Percentiles rank a stretch among this genome's conserved stretches.
Conservation (phyloP, 352 stramenopile species). For the Aphanomyces euteiches region DNA sequence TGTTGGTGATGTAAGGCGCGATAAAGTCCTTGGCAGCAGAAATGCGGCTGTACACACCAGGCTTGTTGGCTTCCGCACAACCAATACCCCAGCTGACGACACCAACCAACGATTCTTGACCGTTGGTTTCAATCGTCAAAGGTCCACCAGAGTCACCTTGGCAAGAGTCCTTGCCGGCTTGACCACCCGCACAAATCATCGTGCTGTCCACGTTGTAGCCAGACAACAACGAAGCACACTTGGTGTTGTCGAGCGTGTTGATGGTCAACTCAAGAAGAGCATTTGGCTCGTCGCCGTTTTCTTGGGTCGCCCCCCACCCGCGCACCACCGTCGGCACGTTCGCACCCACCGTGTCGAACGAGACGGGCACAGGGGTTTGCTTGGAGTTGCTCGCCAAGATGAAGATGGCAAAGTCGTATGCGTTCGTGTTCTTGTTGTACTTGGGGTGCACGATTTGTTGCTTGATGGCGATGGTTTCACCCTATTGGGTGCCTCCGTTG, state of each 20-base stretch:
- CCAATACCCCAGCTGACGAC: slow-evolving; percentile 63
- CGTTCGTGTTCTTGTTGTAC: slow-evolving; percentile 37
- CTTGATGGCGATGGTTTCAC: slow-evolving; percentile 39
- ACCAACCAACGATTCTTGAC: slow-evolving; percentile 43
- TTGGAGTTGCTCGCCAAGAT: slow-evolving; percentile 39
- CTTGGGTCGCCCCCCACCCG: slow-evolving; percentile 39
- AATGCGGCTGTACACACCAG: slow-evolving; percentile 44
- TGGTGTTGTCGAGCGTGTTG: slow-evolving; percentile 39
- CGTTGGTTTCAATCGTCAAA: slow-evolving; percentile 32
- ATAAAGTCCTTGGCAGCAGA: slow-evolving; percentile 35
- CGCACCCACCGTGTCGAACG: slow-evolving; percentile 39
- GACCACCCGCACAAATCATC: slow-evolving; percentile 55
- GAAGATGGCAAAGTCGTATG: slow-evolving; percentile 44
- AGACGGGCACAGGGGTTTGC: slow-evolving; percentile 38
- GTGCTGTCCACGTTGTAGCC: slow-evolving; percentile 46
- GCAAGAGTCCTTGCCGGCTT: slow-evolving; percentile 51
- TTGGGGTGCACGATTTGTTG: slow-evolving; percentile 36
- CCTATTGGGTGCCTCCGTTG: slow-evolving; percentile 38
- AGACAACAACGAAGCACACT: slow-evolving; percentile 42
- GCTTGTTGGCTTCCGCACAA: slow-evolving; percentile 47
- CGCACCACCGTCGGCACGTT: slow-evolving; percentile 36
- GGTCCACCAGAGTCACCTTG: slow-evolving; percentile 58
- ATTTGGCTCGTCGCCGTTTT: slow-evolving; percentile 32
- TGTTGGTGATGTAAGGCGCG: slow-evolving; percentile 31
- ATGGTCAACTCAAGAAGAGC: slow-evolving; percentile 43